These are phyloP conservation scores for Flaveria linearis DNA, from an alignment of 129 eudicot genomes.

Conservation along the genomic window DNA sequence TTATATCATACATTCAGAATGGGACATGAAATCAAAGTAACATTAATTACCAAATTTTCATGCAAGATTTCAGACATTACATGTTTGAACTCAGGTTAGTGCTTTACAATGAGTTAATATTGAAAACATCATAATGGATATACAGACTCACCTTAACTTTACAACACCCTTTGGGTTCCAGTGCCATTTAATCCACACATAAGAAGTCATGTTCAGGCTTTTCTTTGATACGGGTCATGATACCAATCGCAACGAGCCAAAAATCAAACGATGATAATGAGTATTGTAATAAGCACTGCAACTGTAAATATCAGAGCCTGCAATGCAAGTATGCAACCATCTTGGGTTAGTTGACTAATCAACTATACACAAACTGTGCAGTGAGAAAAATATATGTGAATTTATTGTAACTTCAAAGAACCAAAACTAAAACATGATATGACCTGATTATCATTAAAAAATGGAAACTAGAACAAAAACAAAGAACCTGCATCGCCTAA, in stretches of 20 bases:
- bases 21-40: not conserved
- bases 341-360: conserved; percentile 19
- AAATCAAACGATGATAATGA: conserved; percentile 40
- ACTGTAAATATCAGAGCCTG: conserved; percentile 55
- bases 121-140: conserved; percentile 12
- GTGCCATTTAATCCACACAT: not conserved
- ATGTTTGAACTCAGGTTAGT: conserved; percentile 20
- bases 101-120: conserved; percentile 17
- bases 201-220: conserved; percentile 18
- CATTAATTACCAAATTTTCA: not conserved
- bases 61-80: conserved; percentile 18
- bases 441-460: not conserved
- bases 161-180: conserved; percentile 23
- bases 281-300: conserved; percentile 39
- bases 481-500: not conserved
- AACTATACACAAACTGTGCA: not conserved
- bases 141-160: conserved; percentile 18
- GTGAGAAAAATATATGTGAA: conserved; percentile 11
- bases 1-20: not conserved
- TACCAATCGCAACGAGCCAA: conserved; percentile 12
- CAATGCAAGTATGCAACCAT: conserved; percentile 10
- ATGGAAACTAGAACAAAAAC: not conserved
- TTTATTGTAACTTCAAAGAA: not conserved
- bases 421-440: not conserved
- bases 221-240: conserved; percentile 3